Evolutionary conservation across 768 basidiomycete species (phyloP).

Genomic region (Pholiota molesta): DNA sequence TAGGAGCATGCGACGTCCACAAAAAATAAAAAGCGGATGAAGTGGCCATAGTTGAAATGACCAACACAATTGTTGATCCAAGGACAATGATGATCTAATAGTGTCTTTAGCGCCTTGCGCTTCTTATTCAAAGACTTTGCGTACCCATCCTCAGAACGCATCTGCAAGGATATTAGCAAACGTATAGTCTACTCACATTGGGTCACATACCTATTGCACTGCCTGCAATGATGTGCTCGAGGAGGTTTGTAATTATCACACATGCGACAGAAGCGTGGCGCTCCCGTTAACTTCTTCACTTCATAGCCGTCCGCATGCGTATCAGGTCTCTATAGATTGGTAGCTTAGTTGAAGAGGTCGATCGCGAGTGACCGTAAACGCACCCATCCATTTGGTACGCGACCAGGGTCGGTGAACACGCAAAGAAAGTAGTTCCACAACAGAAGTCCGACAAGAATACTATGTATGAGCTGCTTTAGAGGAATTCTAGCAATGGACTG

Average conservation of each 20-base stretch:
- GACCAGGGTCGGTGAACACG: slow-evolving; percentile 83
- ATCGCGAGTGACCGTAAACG: slow-evolving; percentile 22
- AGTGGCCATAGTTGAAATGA: slow-evolving; percentile 86
- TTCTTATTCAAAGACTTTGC: slow-evolving; percentile 15
- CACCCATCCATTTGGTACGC: slow-evolving; percentile 81
- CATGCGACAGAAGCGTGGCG: slow-evolving; percentile 83
- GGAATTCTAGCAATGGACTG: background rate
- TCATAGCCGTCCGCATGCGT: slow-evolving; percentile 75
- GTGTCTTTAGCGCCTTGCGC: background rate
- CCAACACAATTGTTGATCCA: slow-evolving; percentile 97
- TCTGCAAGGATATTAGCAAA: slow-evolving; percentile 34
- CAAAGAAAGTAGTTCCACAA: slow-evolving; percentile 90
- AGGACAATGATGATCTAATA: slow-evolving; percentile 84
- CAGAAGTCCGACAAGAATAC: slow-evolving; percentile 74
- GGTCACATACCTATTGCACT: slow-evolving; percentile 72
- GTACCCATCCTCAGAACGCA: slow-evolving; percentile 91
- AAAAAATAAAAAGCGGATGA: slow-evolving; percentile 89
- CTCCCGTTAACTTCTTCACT: slow-evolving; percentile 86
- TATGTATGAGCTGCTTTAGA: slow-evolving; percentile 33
- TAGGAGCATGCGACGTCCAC: slow-evolving; percentile 91
- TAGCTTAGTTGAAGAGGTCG: background rate
- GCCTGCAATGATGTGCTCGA: slow-evolving; percentile 89
- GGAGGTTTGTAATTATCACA: slow-evolving; percentile 89
- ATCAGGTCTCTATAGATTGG: slow-evolving; percentile 67
- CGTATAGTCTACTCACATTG: background rate